phyloP scores from a whole-genome alignment of 225 moss, liverwort and hornwort genomes.

The Physcomitrium patens region DNA sequence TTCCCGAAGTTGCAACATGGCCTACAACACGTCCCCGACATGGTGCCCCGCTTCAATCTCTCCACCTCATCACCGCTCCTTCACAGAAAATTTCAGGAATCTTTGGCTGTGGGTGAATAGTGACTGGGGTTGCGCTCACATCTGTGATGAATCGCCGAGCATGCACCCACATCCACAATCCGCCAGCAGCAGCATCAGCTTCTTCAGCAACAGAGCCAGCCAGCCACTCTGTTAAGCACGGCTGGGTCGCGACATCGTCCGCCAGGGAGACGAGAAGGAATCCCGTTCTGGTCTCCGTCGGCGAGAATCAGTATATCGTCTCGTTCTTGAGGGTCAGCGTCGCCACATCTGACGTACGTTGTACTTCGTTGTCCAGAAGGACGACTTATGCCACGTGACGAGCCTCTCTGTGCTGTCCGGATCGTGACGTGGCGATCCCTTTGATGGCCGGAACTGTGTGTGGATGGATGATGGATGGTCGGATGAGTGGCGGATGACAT shows the following conservation, averaged over 20 bases:
- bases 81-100: not conserved
- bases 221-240: not conserved
- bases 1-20: slow-evolving; percentile 28
- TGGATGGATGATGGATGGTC: no score
- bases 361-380: not conserved
- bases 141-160: slow-evolving; percentile 13
- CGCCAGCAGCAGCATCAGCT: not conserved
- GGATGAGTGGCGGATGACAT: no score
- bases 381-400: not conserved
- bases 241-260: not conserved
- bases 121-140: not conserved
- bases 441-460: not conserved
- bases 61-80: not conserved
- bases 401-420: no score
- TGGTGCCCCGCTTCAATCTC: slow-evolving; percentile 27
- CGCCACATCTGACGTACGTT: not conserved
- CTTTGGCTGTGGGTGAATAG: not conserved
- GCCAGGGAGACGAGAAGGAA: not conserved
- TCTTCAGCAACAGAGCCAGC: not conserved
- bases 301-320: not conserved
- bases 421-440: not conserved
- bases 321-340: not conserved
- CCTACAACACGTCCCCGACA: slow-evolving; percentile 23
- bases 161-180: not conserved
- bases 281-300: not conserved